These are phyloP conservation scores for Puccinia sorghi DNA, from an alignment of 1,284 basidiomycete species.

Conservation along the genomic window DNA sequence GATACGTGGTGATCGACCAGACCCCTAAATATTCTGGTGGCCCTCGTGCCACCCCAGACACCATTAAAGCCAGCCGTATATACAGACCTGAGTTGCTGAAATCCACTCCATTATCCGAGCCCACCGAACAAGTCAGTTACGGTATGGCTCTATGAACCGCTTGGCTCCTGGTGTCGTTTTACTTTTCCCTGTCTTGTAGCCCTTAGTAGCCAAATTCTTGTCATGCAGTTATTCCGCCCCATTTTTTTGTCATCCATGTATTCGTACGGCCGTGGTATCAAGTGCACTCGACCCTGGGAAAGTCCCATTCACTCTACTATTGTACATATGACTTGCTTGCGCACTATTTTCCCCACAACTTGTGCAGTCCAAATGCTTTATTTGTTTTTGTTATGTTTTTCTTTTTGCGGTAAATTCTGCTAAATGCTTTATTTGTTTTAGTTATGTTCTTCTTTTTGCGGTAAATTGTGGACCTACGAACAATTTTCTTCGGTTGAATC, in stretches of 20 bases:
- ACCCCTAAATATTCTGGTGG: conserved; percentile 12
- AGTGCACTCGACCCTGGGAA: conserved; percentile 20
- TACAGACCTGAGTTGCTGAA: conserved; percentile 3
- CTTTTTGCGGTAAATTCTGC: too few relatives aligned
- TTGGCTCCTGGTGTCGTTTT: neutral
- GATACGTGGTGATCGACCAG: conserved; percentile 31
- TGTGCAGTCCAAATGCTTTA: neutral
- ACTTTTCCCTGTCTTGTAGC: conserved; percentile 1
- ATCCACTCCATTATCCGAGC: conserved; percentile 7
- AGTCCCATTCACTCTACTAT: neutral
- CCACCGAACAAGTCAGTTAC: conserved; percentile 38
- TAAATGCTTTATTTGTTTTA: neutral
- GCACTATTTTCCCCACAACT: neutral
- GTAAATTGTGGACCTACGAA: too few relatives aligned
- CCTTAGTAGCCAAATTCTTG: neutral
- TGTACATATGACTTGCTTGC: too few relatives aligned
- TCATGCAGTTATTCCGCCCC: neutral
- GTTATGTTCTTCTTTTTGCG: too few relatives aligned
- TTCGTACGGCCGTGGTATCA: neutral
- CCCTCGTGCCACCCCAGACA: neutral
- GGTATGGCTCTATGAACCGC: conserved; percentile 39
- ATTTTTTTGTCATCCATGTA: neutral
- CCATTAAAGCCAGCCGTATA: conserved; percentile 9
- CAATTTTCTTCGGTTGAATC: too few relatives aligned
- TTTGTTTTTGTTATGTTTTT: too few relatives aligned